Base-by-base conservation (phyloP, 2,329 filamentous ascomycete genomes). In the Paramyrothecium roridum region DNA sequence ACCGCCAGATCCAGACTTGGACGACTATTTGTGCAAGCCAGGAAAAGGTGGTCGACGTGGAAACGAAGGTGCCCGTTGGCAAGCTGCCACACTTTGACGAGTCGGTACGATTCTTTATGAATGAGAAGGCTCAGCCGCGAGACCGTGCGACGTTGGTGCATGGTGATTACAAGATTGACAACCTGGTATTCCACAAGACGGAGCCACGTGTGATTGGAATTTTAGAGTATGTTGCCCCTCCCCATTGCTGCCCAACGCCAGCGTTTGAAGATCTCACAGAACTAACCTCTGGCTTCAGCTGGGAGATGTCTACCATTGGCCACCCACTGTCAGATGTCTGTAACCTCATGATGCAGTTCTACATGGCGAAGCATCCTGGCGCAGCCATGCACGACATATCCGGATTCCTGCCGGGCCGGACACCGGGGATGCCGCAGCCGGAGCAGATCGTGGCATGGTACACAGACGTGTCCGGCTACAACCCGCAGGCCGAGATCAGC, bases 291-390 rank as follows among this genome's bases (percentile, higher is more conserved):
- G 8, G 11, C 17, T 40, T 67, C 65, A 85, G 82, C 75, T 98
- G 93, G 93, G 95, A 98, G 77, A 96, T 99, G 91, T 92, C 91
- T 37, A 98, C 95, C 0, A 87, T 97, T 54, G 95, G 95, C n/a
- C 93, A 99, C 71, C 95, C 95, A 1, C 82, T 98, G 21, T 93
- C 90, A 7, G 95, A 99, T 70, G 78, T 98, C 45, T 87, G 87
- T 71, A 98, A 98, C 73, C 79, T 98, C 19, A 59, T 77, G 52
- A 75, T 66, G 54, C 73, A 70, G 52, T 77, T 74, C 63, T 75
- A 71, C 66, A 69, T 68, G 52, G 68, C 72, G 34, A 62, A 66
- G 52, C 52, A 63, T 34, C 52, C 60, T 12, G 63, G 58, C 22
- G 58, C 63, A 10, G 55, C 60, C 8, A 60, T 62, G 19, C 56